Base-by-base conservation (phyloP, 176 grass and related monocot species). In the Triticum timopheevii region DNA sequence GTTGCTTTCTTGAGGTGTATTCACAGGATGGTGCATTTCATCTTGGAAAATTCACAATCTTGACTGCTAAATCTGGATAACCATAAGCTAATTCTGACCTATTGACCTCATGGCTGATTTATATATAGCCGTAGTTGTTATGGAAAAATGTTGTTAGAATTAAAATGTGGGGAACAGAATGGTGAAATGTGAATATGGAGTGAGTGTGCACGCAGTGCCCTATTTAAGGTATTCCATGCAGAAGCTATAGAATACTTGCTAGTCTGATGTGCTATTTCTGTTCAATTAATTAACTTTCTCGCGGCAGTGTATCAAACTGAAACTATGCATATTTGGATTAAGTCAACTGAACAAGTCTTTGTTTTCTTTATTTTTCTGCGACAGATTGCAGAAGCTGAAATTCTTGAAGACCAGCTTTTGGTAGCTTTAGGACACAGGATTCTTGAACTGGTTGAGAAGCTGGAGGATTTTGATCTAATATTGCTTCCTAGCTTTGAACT, bases 361-460 rank as follows among this genome's bases (percentile, higher is more conserved):
- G 12, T 91, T 33, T 59, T 15, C 13, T 68, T 44, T 8, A 73
- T 59, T 78, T 78, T 77, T 34, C 16, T 6, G 45, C 44, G 13
- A 65, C 85, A 99, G 97, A 94, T 99, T 76, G 97, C 92, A 69
- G 97, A 99, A 83, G 92, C 97, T 82, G 92, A 99, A 87, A 89
- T 99, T 85, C 92, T 97, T 16, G 97, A 97, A 78, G 94, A 97
- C 81, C 94, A 91, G 62, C 92, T 99, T 85, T 85, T 99, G 83
- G 87, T 99, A 90, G 97, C 92, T 80, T 81, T 99, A 89, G 97
- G 94, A 27, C 97, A 99, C 77, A 92, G 97, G 80, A 99, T 99
- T 90, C 83, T 99, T 61, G 97, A 99, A 83, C 90, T 99, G 39
- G 92, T 90, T 73, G 97, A 99, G 22, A 91, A 94, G 65, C 69